phyloP scores from a whole-genome alignment of 148 eudicot genomes.

The Arctostaphylos glauca region DNA sequence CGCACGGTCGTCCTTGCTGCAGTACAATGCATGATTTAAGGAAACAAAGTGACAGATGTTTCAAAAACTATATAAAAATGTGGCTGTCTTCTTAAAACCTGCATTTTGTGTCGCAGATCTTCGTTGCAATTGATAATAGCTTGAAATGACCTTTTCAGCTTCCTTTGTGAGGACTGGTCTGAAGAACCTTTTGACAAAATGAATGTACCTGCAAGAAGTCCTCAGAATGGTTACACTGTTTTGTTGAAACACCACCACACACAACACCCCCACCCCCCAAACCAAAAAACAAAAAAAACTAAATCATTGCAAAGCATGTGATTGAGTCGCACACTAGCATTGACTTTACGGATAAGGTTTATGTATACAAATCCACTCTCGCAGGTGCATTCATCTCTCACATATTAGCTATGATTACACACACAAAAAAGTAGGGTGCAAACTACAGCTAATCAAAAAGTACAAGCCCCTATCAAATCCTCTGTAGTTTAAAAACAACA shows the following conservation, averaged over 20 bases:
- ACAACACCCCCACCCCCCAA: too few relatives aligned
- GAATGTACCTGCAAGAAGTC: slow-evolving; percentile 54
- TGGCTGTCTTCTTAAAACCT: slow-evolving; percentile 25
- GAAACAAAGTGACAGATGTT: not conserved
- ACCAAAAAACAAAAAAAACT: too few relatives aligned
- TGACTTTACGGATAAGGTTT: not conserved
- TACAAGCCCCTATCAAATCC: not conserved
- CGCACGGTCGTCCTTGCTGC: slow-evolving; percentile 92
- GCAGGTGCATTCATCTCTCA: not conserved
- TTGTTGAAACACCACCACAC: not conserved
- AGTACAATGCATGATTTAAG: slow-evolving; percentile 10
- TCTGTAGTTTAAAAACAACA: not conserved
- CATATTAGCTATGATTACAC: not conserved
- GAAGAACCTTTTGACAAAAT: slow-evolving; percentile 74
- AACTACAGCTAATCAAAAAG: not conserved
- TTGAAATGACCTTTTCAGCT: slow-evolving; percentile 81
- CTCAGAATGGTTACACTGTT: not conserved
- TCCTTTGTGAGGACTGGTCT: slow-evolving; percentile 83
- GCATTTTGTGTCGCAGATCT: slow-evolving; percentile 81
- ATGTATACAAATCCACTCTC: not conserved
- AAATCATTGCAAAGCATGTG: not conserved
- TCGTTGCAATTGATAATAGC: slow-evolving; percentile 91
- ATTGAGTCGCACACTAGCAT: not conserved
- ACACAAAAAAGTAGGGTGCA: not conserved
- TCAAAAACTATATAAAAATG: not conserved